Base-by-base conservation (phyloP, 208 protist genomes). In the Crithidia mellificae region DNA sequence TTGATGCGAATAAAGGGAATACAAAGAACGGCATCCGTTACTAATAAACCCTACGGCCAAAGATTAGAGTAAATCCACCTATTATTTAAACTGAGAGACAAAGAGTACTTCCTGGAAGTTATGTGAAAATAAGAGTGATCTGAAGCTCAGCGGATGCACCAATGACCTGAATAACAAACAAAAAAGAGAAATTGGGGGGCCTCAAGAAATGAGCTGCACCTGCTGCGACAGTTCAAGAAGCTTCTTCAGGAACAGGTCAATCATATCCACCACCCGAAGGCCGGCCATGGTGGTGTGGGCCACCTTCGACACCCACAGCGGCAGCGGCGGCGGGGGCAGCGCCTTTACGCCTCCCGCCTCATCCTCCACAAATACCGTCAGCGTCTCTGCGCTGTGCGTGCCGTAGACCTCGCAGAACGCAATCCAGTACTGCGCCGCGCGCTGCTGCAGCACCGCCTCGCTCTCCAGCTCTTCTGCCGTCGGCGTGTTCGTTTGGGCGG, bases 331-430 rank as follows among this genome's bases (percentile, higher is more conserved):
- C 11, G 85, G 80, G 6, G 81, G 80, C 32, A 91, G 61, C 32
- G 84, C 63, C 59, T 56, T 74, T 53, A 77, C 71, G 19, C 72
- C 78, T 32, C 52, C 44, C 19, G 57, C 78, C 38, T 74, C 80
- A 41, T 87, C 82, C 25, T 90, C 84, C 9, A 89, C 67, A 53
- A 80, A 80, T 32, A 91, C 79, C 9, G 73, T 84, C 17, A 85
- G 61, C 30, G 72, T 65, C 57, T 83, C 81, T 4, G 77, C 74
- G 50, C 71, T 82, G 59, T 79, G 50, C 0, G 79, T 92, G 68
- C 88, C 88, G 69, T 92, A 94, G 4, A 94, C 86, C 51, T 87
- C 77, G 63, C 84, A 90, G 72, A 85, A 84, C 4, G 86, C 83
- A 15, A 85, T 72, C 84, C 84, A 94, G 63, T 91, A 94, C 57